phyloP scores from a whole-genome alignment of 306 rosid genomes.

The Adenanthera pavonina region DNA sequence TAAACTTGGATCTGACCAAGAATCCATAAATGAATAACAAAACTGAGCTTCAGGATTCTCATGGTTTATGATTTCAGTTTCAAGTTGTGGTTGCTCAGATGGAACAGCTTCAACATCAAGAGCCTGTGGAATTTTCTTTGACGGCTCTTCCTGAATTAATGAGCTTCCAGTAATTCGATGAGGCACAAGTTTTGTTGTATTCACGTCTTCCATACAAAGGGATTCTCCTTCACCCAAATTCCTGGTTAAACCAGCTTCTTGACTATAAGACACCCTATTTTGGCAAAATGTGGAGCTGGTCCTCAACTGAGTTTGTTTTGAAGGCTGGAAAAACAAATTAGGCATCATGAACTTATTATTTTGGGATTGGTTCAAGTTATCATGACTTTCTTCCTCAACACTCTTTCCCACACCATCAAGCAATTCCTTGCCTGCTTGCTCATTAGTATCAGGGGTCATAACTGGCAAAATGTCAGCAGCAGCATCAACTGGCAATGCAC shows the following conservation, averaged over 20 bases:
- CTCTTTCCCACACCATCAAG: slow-evolving; percentile 41
- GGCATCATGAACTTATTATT: slow-evolving; percentile 43
- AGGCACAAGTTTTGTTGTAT: background rate
- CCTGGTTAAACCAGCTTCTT: slow-evolving; percentile 29
- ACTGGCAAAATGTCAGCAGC: slow-evolving; percentile 42
- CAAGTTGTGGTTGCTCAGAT: slow-evolving; percentile 46
- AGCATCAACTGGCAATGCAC: slow-evolving; percentile 64
- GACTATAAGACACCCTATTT: slow-evolving; percentile 23
- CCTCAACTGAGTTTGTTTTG: slow-evolving; percentile 49
- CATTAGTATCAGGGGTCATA: slow-evolving; percentile 32
- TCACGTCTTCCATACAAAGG: slow-evolving; percentile 15
- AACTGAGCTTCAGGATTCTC: slow-evolving; percentile 42
- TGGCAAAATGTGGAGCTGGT: slow-evolving; percentile 36
- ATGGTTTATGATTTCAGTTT: slow-evolving; percentile 27
- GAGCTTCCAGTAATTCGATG: slow-evolving; percentile 14
- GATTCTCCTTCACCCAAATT: slow-evolving; percentile 42
- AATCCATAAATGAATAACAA: slow-evolving; percentile 55
- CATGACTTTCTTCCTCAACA: slow-evolving; percentile 34
- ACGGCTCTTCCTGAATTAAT: slow-evolving; percentile 1
- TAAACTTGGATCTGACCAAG: slow-evolving; percentile 83
- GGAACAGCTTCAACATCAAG: slow-evolving; percentile 28
- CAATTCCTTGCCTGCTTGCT: slow-evolving; percentile 32
- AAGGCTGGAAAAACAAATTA: slow-evolving; percentile 41
- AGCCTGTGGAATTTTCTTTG: background rate
- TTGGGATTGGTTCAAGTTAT: slow-evolving; percentile 41